Base-by-base conservation (phyloP, 345 rosid species). In the Cardamine chenopodiifolia region DNA sequence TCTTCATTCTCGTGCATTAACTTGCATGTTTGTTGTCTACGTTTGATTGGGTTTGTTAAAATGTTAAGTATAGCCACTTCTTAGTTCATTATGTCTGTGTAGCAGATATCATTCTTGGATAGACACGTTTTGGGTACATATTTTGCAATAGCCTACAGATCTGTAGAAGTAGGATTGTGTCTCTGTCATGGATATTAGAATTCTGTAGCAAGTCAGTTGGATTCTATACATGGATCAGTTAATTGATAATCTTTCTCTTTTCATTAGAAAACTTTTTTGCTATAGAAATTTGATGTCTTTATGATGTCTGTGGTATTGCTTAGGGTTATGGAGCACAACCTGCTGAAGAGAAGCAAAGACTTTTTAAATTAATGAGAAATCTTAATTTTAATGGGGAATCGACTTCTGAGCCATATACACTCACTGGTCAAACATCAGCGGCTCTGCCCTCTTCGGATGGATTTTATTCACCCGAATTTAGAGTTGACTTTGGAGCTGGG, bases 401-500 rank as follows among this genome's bases (percentile, higher is more conserved):
- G 64, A 92, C 87, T 72, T 85, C 93, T 61, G 97, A 92, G 82
- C 83, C 90, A 8, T 88, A 81, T 73, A 78, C 84, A 18, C 90
- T 94, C 13, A 77, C 94, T 58, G 86, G 83, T 25, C 97, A 89
- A 81, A 72, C 86, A 57, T 85, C 85, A 49, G 87, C 85, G 70
- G 87, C 86, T 60, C 45, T 80, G 18, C 78, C 83, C 65, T 83
- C 85, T 55, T 85, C 91, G 49, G 99, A 95, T 81, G 90, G 94
- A 13, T 83, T 92, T 76, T 90, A 86, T 80, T 89, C 99, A 65
- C 88, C 96, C 0, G 99, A 95, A 48, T 89, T 95, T 62, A 86
- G 97, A 82, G 98, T 98, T 57, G 99, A 95, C 79, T 89, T 92
- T 88, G 99, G 98, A 73, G 97, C 97, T 74, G 99, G 99, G 62